phyloP scores from a whole-genome alignment of 805 yeast genomes.

The Pichia thaimueangensis region DNA sequence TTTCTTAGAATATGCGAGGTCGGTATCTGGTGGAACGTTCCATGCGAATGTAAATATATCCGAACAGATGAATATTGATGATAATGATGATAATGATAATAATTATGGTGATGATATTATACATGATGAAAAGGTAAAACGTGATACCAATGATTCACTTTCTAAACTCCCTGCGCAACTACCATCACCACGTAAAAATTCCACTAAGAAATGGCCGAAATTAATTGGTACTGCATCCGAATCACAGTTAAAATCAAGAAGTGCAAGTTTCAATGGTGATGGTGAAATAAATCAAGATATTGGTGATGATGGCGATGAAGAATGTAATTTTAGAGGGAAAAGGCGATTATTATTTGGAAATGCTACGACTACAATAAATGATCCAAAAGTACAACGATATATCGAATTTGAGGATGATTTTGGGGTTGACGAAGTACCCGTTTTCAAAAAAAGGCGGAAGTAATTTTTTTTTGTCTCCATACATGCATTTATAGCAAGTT shows the following conservation, averaged over 20 bases:
- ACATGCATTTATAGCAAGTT: too few species aligned
- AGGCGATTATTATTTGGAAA: not conserved
- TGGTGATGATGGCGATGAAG: not conserved
- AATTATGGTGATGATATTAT: not conserved
- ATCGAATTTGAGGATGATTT: constrained; percentile 7
- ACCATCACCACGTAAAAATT: constrained; percentile 49
- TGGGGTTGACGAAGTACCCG: constrained; percentile 9
- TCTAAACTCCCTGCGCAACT: constrained; percentile 30
- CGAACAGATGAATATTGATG: not conserved
- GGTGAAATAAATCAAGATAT: not conserved
- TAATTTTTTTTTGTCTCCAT: not conserved
- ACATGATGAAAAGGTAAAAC: not conserved
- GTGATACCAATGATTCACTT: constrained; percentile 1
- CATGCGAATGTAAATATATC: constrained; percentile 10
- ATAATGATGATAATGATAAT: not conserved
- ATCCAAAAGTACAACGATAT: too few species aligned
- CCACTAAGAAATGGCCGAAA: constrained; percentile 41
- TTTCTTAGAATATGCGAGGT: constrained; percentile 19
- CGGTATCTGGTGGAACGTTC: constrained; percentile 18
- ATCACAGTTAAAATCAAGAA: constrained; percentile 26
- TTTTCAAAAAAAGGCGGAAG: constrained; percentile 8
- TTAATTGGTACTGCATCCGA: constrained; percentile 37
- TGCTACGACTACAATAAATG: too few species aligned
- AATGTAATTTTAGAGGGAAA: constrained; percentile 4
- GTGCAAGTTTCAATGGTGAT: not conserved